Evolutionary conservation across 352 stramenopile species (phyloP).

Genomic region (Globisporangium takayamanum): DNA sequence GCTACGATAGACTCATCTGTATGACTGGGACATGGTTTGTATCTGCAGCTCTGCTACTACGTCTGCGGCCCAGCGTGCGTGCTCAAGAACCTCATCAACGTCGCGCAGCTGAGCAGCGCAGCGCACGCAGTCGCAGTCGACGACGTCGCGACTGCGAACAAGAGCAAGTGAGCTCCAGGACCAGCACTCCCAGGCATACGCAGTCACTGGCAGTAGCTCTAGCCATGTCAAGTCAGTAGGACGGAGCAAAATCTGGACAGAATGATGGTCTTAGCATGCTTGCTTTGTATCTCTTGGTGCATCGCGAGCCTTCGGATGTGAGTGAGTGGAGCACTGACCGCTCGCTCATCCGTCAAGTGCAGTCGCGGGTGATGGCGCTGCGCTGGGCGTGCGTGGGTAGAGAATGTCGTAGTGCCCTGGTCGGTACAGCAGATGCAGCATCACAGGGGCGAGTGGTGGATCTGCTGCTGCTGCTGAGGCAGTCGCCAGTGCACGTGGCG

Average conservation of each 20-base stretch:
- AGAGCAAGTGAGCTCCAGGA: conserved; percentile 34
- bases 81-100: conserved; percentile 92
- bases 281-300: too few species aligned
- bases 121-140: conserved; percentile 71
- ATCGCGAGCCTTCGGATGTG: too few species aligned
- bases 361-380: neutral
- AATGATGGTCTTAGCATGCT: too few species aligned
- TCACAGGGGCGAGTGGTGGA: conserved; percentile 16
- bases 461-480: neutral
- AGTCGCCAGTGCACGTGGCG: neutral
- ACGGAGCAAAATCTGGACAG: too few species aligned
- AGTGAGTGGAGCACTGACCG: neutral
- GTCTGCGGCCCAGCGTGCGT: conserved; percentile 86
- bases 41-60: conserved; percentile 67
- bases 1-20: conserved; percentile 7
- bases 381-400: conserved; percentile 43
- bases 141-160: conserved; percentile 47
- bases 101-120: conserved; percentile 87
- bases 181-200: neutral
- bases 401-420: conserved; percentile 95
- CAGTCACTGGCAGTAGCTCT: neutral
- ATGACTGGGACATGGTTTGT: conserved; percentile 2
- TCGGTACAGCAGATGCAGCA: conserved; percentile 88
- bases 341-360: neutral
- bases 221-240: neutral